Evolutionary conservation across 805 yeast species (phyloP).

Genomic region (Blastobotrys muscicola): DNA sequence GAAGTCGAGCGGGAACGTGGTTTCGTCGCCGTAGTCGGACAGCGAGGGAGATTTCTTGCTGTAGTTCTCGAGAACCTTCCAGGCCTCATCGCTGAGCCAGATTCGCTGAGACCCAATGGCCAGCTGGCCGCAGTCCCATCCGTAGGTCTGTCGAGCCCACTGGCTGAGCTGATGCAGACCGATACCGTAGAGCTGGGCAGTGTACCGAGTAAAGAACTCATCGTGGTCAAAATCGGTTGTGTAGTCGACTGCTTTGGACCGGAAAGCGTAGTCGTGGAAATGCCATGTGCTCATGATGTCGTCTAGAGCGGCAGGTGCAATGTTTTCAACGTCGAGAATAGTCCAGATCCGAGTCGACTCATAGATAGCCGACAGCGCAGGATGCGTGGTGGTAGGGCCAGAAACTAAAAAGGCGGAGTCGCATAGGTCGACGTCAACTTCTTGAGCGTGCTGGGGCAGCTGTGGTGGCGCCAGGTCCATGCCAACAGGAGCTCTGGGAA

Average conservation of each 20-base stretch:
- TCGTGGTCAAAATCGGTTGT: conserved; percentile 32
- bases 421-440: too few relatives aligned
- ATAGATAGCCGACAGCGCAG: too few relatives aligned
- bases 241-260: conserved; percentile 23
- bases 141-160: conserved; percentile 28
- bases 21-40: conserved; percentile 27
- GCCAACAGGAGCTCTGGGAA: conserved; percentile 4
- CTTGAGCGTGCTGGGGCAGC: too few relatives aligned
- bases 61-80: conserved; percentile 29
- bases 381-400: too few relatives aligned
- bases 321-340: too few relatives aligned
- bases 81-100: conserved; percentile 30
- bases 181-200: conserved; percentile 24
- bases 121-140: conserved; percentile 27
- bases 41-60: conserved; percentile 21
- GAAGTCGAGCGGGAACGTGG: conserved; percentile 4
- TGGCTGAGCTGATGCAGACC: conserved; percentile 21
- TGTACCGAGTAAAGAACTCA: conserved; percentile 29
- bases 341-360: too few relatives aligned
- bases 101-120: conserved; percentile 28
- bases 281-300: neutral
- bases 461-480: neutral
- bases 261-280: neutral
- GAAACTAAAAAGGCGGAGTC: too few relatives aligned
- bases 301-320: too few relatives aligned